Evolutionary conservation across 2,329 filamentous ascomycete genomes (phyloP), one percentile per base, ranked within the genome.

Genomic region (Hirsutella rhossiliensis): DNA sequence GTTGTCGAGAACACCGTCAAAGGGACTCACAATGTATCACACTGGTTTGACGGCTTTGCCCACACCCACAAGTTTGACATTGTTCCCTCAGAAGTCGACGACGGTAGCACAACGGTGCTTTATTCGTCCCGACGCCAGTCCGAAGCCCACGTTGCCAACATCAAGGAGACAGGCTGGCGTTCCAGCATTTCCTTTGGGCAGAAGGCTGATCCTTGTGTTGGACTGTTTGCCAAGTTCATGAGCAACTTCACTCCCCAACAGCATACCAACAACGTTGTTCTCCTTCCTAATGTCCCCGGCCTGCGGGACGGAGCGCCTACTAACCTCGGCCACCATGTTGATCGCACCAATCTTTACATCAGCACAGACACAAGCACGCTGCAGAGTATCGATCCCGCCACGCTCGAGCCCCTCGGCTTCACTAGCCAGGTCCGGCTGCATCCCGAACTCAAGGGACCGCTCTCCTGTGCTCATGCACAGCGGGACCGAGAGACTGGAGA

Each of bases 31-130:
- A 66, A 71, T 29, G 68, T 81, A 13, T 75, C 71, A 1, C 85
- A 92, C 59, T 92, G 86, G 86, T 92, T 92, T 52, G 87, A 92
- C 56, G 83, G 83, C 5, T 78, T 87, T 47, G 73, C 78, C 3
- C 76, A 84, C 45, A 69, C 78, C 1, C 84, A 90, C 62, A 78
- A 76, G 27, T 90, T 90, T 56, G 72, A 85, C 45, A 82, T 90
- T 30, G 54, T 76, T 3, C 56, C 71, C 0, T 49, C 68, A 0
- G 53, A 56, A 2, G 53, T 61, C 4, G 51, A 49, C 3, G 49
- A 52, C 4, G 48, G 47, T 28, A 55, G 55, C 37, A 52, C 51
- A 1, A 47, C 54, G 0, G 81, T 89, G 3, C 65, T 72, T 19
- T 90, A 90, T 58, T 81, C 81, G 7, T 92, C 85, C 1, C 72